Conservation (phyloP, 768 basidiomycete species). For the Mycena rosella region DNA sequence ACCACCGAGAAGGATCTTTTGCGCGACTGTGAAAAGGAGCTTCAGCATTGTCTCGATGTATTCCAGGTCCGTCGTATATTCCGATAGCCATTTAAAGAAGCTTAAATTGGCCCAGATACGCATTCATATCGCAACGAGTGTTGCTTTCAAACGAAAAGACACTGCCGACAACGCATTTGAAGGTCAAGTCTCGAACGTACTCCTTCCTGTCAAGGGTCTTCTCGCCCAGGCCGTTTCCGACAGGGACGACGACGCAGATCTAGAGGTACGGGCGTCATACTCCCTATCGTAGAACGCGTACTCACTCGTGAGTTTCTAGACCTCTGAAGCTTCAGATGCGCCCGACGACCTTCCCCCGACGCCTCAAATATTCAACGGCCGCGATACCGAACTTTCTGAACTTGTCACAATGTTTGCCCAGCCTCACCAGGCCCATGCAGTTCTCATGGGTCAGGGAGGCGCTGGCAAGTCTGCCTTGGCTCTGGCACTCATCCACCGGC, state of each 20-base stretch:
- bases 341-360: slow-evolving; percentile 28
- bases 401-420: slow-evolving; percentile 31
- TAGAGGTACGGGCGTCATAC: not conserved
- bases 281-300: not conserved
- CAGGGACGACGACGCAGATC: not conserved
- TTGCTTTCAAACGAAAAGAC: slow-evolving; percentile 26
- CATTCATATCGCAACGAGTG: slow-evolving; percentile 25
- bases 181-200: slow-evolving; percentile 7
- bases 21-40: slow-evolving; percentile 34
- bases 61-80: slow-evolving; percentile 27
- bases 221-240: slow-evolving; percentile 1
- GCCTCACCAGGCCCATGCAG: slow-evolving; percentile 22
- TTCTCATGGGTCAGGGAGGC: slow-evolving; percentile 31
- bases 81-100: not conserved
- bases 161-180: slow-evolving; percentile 27
- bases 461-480: slow-evolving; percentile 31
- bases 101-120: slow-evolving; percentile 16
- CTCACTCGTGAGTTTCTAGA: not conserved
- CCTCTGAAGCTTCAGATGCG: slow-evolving; percentile 5
- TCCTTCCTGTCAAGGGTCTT: slow-evolving; percentile 26
- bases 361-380: slow-evolving; percentile 36
- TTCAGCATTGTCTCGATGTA: slow-evolving; percentile 35
- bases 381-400: slow-evolving; percentile 29
- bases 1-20: slow-evolving; percentile 24
- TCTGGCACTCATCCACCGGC: slow-evolving; percentile 17